Base-by-base conservation (phyloP, 176 grass and related monocot species). In the Avena insularis region DNA sequence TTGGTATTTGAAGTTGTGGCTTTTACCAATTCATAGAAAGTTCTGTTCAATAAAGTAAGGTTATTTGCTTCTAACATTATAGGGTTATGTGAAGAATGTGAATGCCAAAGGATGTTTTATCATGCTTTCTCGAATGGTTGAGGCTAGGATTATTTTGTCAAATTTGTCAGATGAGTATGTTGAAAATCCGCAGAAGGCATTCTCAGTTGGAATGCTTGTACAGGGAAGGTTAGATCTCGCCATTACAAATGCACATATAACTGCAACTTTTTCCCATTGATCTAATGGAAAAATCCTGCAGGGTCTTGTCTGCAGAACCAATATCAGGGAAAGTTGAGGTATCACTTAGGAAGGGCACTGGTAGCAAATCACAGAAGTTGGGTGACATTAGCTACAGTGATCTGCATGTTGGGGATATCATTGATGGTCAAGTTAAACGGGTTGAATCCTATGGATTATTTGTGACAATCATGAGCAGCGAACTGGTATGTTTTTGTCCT, bases 11-110 rank as follows among this genome's bases (percentile, higher is more conserved):
- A 67, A 67, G 47, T 40, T 27, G 9, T 78, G 31, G 14, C 21
- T 75, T 75, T 29, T 68, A 60, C 50, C 58, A 58, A 47, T 66
- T 59, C 25, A 62, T 67, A 57, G 29, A 80, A 6, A 23, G 7
- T 33, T 80, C 1, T 70, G 4, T 35, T 66, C n/a, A 16, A 27
- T 80, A 77, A 10, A 68, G 38, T 87, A n/a, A 84, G 1, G 0
- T 68, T 58, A 68, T 87, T 29, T 67, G 1, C 58, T 87, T 31
- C 27, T 58, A 76, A 68, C 20, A 51, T 27, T 91, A 5, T 82
- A 98, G 96, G 96, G 96, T 72, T 98, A 98, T 78, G 96, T 96
- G 75, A 98, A 98, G 83, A 98, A 82, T 81, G 84, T 98, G 71
- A 94, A 77, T 79, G 20, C 92, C 19, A 98, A 96, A 90, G 96